Evolutionary conservation across 805 yeast species (phyloP), one percentile per base, ranked within the genome.

Genomic region (Ogataea saltuana): DNA sequence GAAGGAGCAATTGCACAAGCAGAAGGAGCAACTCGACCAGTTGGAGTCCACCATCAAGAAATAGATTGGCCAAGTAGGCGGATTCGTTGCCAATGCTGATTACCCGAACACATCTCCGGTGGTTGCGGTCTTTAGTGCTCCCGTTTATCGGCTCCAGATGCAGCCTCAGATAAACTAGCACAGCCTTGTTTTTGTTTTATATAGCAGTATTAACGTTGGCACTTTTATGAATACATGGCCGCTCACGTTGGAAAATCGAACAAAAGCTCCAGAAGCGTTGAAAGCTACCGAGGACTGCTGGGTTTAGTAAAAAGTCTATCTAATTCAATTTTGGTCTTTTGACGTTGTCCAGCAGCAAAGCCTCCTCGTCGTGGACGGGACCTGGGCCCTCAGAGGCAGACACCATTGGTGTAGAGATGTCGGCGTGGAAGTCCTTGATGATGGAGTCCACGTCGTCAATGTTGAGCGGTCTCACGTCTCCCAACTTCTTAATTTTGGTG

Each of bases 401-500:
- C 32, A 77, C 50, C 42, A 54, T 56, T 42, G 87, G 88, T 17
- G 85, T 79, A 19, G 78, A 63, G 38, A 78, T 72, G 54, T 81
- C 88, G 35, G 88, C 85, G 67, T 91, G 99, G 80, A 65, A 91
- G 53, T 90, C 96, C 69, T 89, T 88, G 64, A 91, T 91, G 59
- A 91, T 89, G 25, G 97, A 88, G 69, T 91, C 99, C 44, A 93
- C 98, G 69, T 91, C 99, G 65, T 93, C 98, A 61, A 91, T 90
- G 65, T 84, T 88, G 64, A 93, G 78, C 46, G 88, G 93, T 70
- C 98, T 81, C 46, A 93, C 88, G 66, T 91, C 99, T 54, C 98
- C 99, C 60, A 91, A 77, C 69, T 82, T 78, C 76, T 91, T 91
- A 69, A 91, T 90, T 75, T 90, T 90, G 57, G 78, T 75, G 26